Percentiles rank a stretch among this genome's conserved stretches.
phyloP scores from a whole-genome alignment of 1,139 yeast species.

The Saccharomycopsis crataegensis region DNA sequence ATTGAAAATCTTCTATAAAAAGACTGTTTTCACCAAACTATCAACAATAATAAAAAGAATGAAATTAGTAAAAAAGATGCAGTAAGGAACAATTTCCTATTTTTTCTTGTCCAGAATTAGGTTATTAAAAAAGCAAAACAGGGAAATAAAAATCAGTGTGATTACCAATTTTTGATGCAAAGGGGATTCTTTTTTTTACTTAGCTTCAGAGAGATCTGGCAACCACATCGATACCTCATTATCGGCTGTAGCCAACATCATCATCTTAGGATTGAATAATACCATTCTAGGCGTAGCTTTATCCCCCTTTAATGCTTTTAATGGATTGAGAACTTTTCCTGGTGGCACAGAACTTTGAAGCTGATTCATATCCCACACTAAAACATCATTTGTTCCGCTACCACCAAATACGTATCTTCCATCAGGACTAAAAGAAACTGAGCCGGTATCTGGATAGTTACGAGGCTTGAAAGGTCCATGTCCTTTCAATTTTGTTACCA shows the following conservation, averaged over 20 bases:
- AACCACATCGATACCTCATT: constrained; percentile 21
- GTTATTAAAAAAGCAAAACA: neutral
- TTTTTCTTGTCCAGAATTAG: neutral
- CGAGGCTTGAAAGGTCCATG: constrained; percentile 34
- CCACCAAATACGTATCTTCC: constrained; percentile 68
- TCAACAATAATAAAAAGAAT: too few relatives aligned
- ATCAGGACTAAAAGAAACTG: constrained; percentile 74
- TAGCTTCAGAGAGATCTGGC: constrained; percentile 10
- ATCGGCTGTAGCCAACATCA: constrained; percentile 80
- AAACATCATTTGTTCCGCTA: constrained; percentile 44
- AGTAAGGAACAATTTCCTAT: too few relatives aligned
- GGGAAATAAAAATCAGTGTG: neutral
- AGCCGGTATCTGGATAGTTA: constrained; percentile 48
- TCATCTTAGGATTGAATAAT: constrained; percentile 69
- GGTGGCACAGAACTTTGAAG: constrained; percentile 26
- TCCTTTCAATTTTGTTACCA: constrained; percentile 45
- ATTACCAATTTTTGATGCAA: too few relatives aligned
- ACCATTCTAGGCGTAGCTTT: constrained; percentile 50
- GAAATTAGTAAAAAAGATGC: too few relatives aligned
- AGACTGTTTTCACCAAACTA: too few relatives aligned
- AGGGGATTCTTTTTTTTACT: neutral
- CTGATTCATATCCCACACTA: constrained; percentile 48
- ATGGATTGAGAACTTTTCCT: constrained; percentile 21
- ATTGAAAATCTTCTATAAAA: too few relatives aligned
- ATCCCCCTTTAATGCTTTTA: constrained; percentile 27